A percentile compares a stretch with the other conserved stretches of the same genome.
Conservation (phyloP, 805 yeast species). For the Yarrowia yakushimensis region DNA sequence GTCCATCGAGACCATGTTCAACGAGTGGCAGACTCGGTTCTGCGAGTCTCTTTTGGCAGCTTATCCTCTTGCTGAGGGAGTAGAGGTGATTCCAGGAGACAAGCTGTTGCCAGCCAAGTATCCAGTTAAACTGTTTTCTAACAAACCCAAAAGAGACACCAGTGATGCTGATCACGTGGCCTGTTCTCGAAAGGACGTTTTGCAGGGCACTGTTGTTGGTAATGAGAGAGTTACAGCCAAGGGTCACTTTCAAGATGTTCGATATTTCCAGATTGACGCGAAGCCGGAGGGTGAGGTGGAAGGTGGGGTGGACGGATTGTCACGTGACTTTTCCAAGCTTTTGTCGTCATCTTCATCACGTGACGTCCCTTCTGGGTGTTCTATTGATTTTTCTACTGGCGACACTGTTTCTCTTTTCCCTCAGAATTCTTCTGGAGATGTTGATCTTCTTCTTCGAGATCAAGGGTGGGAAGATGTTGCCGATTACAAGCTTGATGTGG, state of each 20-base stretch:
- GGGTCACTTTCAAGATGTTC: constrained; percentile 88
- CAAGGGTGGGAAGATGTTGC: constrained; percentile 77
- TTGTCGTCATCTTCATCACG: background rate
- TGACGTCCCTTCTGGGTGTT: background rate
- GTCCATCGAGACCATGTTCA: constrained; percentile 66
- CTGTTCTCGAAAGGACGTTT: constrained; percentile 34
- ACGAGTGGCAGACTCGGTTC: constrained; percentile 64
- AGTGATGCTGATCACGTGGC: constrained; percentile 34
- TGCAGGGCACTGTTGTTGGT: constrained; percentile 45
- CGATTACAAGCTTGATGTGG: constrained; percentile 48
- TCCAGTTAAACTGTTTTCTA: constrained; percentile 34
- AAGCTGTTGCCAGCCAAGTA: background rate
- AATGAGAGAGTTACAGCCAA: constrained; percentile 62
- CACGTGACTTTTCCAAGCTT: constrained; percentile 26
- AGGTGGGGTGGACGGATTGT: constrained; percentile 13
- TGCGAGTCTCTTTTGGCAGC: constrained; percentile 38
- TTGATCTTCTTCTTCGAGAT: constrained; percentile 57
- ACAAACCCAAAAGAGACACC: constrained; percentile 36
- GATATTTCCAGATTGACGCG: constrained; percentile 49
- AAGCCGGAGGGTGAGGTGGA: constrained; percentile 22
- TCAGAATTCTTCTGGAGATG: constrained; percentile 59
- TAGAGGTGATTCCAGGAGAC: constrained; percentile 36
- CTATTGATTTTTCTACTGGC: constrained; percentile 57
- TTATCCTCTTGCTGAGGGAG: constrained; percentile 28
- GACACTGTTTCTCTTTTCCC: constrained; percentile 81